phyloP scores from a whole-genome alignment of 2,329 filamentous ascomycete species.

The Penicillium sp. region DNA sequence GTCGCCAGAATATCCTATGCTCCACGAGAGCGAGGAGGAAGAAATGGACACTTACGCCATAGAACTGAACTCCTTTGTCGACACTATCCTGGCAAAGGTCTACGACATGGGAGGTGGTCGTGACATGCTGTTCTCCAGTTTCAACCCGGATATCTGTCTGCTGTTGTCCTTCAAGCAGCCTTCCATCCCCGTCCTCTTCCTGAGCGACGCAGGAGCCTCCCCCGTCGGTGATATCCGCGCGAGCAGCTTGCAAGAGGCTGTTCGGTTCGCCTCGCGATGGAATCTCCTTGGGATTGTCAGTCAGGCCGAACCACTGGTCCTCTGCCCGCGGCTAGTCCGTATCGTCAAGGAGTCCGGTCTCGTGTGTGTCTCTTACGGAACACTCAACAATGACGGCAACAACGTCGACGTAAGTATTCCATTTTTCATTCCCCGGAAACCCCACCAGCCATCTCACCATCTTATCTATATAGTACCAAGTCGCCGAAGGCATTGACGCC shows the following conservation, averaged over 20 bases:
- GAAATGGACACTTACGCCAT: conserved; percentile 96
- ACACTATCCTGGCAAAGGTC: conserved; percentile 80
- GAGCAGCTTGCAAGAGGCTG: conserved; percentile 84
- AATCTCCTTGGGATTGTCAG: conserved; percentile 86
- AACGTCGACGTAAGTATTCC: conserved; percentile 67
- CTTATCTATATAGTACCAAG: conserved; percentile 56
- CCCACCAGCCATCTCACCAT: background rate
- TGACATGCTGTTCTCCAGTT: conserved; percentile 95
- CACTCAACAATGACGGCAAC: conserved; percentile 73
- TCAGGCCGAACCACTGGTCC: conserved; percentile 77
- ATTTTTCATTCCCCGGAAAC: background rate
- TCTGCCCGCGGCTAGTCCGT: conserved; percentile 76
- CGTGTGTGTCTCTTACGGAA: conserved; percentile 92
- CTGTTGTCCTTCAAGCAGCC: conserved; percentile 94
- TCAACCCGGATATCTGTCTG: conserved; percentile 94
- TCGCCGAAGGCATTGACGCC: conserved; percentile 89
- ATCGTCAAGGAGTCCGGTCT: conserved; percentile 91
- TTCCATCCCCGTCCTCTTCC: conserved; percentile 87
- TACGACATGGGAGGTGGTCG: conserved; percentile 73
- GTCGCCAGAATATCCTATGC: conserved; percentile 74
- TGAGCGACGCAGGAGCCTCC: conserved; percentile 77
- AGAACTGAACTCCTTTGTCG: conserved; percentile 91
- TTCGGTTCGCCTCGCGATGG: conserved; percentile 90
- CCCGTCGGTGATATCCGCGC: conserved; percentile 81
- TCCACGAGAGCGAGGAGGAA: conserved; percentile 86